A percentile compares a stretch with the other conserved stretches of the same genome.
Conservation (phyloP, 352 stramenopile genomes). For the Phytophthora brassicae region DNA sequence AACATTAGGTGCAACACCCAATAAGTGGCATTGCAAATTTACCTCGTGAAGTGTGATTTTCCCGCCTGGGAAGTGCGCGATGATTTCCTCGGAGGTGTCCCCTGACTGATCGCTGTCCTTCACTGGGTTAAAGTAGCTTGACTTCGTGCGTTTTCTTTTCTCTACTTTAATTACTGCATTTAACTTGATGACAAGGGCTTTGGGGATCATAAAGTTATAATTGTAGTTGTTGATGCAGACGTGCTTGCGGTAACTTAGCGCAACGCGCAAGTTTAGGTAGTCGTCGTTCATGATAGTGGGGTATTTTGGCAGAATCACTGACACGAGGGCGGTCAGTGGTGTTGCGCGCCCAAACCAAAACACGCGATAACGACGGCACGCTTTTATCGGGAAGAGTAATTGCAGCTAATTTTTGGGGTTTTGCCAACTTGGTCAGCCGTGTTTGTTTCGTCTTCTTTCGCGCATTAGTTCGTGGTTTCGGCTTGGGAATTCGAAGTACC, state of each 20-base stretch:
- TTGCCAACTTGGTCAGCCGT: not conserved
- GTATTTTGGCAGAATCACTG: not conserved
- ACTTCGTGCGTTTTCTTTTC: not conserved
- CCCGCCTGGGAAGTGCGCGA: no score
- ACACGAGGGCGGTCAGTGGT: not conserved
- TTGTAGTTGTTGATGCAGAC: not conserved
- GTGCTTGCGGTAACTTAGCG: not conserved
- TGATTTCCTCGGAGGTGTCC: no score
- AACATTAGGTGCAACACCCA: no score
- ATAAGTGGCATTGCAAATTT: no score
- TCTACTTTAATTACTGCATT: not conserved
- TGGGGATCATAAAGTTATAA: constrained; percentile 10
- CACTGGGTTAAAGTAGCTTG: constrained; percentile 3
- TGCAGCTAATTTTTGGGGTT: not conserved
- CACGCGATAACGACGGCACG: not conserved
- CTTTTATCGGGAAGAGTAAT: constrained; percentile 5
- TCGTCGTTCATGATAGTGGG: constrained; percentile 2
- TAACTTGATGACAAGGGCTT: not conserved
- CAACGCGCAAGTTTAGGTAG: not conserved
- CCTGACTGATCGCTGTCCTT: no score
- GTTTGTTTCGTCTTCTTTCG: constrained; percentile 2
- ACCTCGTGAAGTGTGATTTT: no score
- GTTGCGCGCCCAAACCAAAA: constrained; percentile 2
- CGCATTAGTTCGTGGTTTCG: constrained; percentile 4
- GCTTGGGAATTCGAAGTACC: not conserved